phyloP scores from a whole-genome alignment of 306 rosid genomes.

The Elaeagnus macrophylla region DNA sequence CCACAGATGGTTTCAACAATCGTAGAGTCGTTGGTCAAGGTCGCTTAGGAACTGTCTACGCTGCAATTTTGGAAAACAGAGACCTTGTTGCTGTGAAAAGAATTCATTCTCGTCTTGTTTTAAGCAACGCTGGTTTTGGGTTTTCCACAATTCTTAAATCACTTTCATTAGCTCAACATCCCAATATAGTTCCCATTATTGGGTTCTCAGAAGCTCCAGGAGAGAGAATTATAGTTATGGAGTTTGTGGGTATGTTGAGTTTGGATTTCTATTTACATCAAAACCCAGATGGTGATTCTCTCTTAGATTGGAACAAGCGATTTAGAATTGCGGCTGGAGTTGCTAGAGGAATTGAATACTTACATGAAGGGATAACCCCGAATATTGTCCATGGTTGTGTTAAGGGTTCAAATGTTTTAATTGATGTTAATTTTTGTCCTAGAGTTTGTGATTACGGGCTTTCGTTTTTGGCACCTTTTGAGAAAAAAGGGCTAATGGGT shows the following conservation, averaged over 20 bases:
- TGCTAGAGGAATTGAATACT: slow-evolving; percentile 68
- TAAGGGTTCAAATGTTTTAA: slow-evolving; percentile 58
- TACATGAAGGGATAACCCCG: slow-evolving; percentile 70
- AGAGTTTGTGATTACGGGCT: slow-evolving; percentile 69
- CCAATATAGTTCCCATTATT: slow-evolving; percentile 58
- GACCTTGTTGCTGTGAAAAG: slow-evolving; percentile 58
- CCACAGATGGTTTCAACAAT: slow-evolving; percentile 68
- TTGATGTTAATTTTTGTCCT: slow-evolving; percentile 47
- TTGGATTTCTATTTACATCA: slow-evolving; percentile 59
- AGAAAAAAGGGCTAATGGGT: slow-evolving; percentile 45
- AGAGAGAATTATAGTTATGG: slow-evolving; percentile 66
- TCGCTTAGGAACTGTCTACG: slow-evolving; percentile 72
- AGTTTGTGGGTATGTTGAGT: slow-evolving; percentile 45
- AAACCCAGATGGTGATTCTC: slow-evolving; percentile 48
- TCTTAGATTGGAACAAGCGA: slow-evolving; percentile 46
- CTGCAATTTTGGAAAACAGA: slow-evolving; percentile 32
- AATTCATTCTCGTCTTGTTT: slow-evolving; percentile 55
- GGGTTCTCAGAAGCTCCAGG: slow-evolving; percentile 87
- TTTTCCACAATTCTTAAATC: slow-evolving; percentile 48
- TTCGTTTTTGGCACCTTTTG: slow-evolving; percentile 39
- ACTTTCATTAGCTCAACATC: slow-evolving; percentile 69
- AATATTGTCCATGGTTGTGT: slow-evolving; percentile 71
- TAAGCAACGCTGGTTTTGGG: slow-evolving; percentile 67
- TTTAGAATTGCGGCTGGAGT: slow-evolving; percentile 62
- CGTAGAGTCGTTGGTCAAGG: slow-evolving; percentile 65